phyloP scores from a whole-genome alignment of 2,329 filamentous ascomycete species.

The Lanzia echinophila region DNA sequence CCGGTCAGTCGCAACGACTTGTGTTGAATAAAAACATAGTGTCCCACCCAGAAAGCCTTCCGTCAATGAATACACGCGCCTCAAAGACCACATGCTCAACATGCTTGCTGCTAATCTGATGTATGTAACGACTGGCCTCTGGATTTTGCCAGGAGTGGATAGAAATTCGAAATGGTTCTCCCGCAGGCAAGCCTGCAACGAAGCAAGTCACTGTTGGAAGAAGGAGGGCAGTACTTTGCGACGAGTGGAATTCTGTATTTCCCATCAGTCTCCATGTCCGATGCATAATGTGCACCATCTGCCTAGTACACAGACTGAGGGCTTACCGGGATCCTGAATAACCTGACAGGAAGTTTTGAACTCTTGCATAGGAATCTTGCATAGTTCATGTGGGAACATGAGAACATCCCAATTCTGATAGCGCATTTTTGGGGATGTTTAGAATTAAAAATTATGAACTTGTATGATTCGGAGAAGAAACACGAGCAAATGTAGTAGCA shows the following conservation, averaged over 20 bases:
- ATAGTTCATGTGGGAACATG: slow-evolving; percentile 60
- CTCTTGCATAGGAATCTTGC: slow-evolving; percentile 68
- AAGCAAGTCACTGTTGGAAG: slow-evolving; percentile 67
- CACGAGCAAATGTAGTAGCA: slow-evolving; percentile 8
- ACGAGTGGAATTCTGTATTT: neutral
- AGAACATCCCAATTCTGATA: slow-evolving; percentile 84
- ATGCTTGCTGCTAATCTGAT: slow-evolving; percentile 46
- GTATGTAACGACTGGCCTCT: slow-evolving; percentile 50
- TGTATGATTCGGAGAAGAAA: slow-evolving; percentile 1
- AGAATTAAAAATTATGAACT: slow-evolving; percentile 2
- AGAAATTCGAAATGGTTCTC: slow-evolving; percentile 61
- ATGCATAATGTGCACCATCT: neutral
- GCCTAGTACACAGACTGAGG: neutral
- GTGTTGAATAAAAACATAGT: neutral
- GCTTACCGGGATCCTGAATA: slow-evolving; percentile 43
- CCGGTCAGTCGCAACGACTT: neutral
- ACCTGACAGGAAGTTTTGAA: slow-evolving; percentile 75
- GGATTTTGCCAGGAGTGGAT: slow-evolving; percentile 67
- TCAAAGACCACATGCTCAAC: slow-evolving; percentile 55
- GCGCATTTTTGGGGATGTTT: slow-evolving; percentile 50
- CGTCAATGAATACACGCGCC: slow-evolving; percentile 63
- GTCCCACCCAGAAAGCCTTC: slow-evolving; percentile 51
- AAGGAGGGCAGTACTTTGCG: slow-evolving; percentile 3
- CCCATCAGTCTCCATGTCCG: neutral
- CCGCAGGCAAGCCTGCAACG: slow-evolving; percentile 54